Conservation (phyloP, 306 rosid genomes). For the Mimosa bimucronata region DNA sequence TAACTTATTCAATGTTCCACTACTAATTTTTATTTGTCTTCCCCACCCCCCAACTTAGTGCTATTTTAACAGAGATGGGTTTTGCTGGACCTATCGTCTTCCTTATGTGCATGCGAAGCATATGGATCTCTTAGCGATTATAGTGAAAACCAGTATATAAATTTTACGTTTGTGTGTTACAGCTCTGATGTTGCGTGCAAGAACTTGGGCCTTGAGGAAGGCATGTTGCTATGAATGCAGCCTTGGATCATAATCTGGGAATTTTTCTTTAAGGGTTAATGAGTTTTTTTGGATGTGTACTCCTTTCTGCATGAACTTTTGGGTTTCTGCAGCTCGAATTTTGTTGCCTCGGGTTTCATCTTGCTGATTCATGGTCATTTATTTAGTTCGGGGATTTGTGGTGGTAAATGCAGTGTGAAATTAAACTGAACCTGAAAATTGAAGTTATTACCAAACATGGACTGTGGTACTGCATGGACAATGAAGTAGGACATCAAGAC, state of each 20-base stretch:
- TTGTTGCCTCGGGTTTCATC: slow-evolving; percentile 48
- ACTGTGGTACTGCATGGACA: slow-evolving; percentile 7
- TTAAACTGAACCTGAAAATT: slow-evolving; percentile 39
- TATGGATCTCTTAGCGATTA: slow-evolving; percentile 64
- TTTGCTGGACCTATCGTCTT: slow-evolving; percentile 40
- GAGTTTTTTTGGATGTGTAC: slow-evolving; percentile 49
- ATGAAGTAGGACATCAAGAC: slow-evolving; percentile 21
- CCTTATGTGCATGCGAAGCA: slow-evolving; percentile 43
- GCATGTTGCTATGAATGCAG: slow-evolving; percentile 74
- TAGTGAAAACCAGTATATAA: slow-evolving; percentile 69
- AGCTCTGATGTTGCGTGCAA: slow-evolving; percentile 59
- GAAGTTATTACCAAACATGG: slow-evolving; percentile 29
- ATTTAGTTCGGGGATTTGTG: slow-evolving; percentile 48
- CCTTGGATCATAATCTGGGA: slow-evolving; percentile 66
- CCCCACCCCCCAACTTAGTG: background rate
- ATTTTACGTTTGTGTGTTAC: slow-evolving; percentile 88
- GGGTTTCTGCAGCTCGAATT: slow-evolving; percentile 52
- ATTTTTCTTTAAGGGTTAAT: slow-evolving; percentile 51
- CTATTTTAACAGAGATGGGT: slow-evolving; percentile 22
- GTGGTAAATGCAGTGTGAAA: slow-evolving; percentile 40
- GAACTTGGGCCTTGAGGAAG: slow-evolving; percentile 83
- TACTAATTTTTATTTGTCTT: background rate
- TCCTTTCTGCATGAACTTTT: slow-evolving; percentile 49
- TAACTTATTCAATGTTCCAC: background rate
- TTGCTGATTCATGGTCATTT: slow-evolving; percentile 44